phyloP scores from a whole-genome alignment of 1,284 basidiomycete genomes.

The Phellopilus nigrolimitatus region DNA sequence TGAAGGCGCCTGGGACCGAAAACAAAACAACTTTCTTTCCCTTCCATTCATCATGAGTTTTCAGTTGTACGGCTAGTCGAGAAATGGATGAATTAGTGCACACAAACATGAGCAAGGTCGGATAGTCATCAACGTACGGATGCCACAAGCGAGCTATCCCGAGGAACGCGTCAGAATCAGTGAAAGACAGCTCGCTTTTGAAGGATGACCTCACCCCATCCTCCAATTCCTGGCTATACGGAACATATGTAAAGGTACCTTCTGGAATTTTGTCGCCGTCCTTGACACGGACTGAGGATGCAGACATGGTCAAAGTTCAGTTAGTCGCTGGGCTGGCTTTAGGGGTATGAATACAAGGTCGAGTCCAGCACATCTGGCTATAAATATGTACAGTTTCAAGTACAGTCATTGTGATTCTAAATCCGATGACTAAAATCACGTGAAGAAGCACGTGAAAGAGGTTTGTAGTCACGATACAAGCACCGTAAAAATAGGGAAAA shows the following conservation, averaged over 20 bases:
- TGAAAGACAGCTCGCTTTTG: conserved; percentile 15
- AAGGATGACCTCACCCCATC: conserved; percentile 41
- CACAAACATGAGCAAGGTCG: conserved; percentile 5
- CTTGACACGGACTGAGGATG: conserved; percentile 38
- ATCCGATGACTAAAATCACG: not conserved
- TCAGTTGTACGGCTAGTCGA: conserved; percentile 43
- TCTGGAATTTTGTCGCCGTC: conserved; percentile 65
- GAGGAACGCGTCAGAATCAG: conserved; percentile 16
- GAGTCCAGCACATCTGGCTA: not conserved
- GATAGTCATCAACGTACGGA: conserved; percentile 42
- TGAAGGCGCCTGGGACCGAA: conserved; percentile 77
- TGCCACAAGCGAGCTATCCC: conserved; percentile 51
- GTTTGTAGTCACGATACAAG: no score
- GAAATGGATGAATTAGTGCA: conserved; percentile 13
- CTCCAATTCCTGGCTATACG: conserved; percentile 63
- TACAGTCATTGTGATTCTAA: not conserved
- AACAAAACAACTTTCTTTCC: conserved; percentile 82
- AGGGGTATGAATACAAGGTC: not conserved
- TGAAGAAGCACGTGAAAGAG: not conserved
- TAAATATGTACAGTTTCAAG: not conserved
- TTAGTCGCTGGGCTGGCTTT: not conserved
- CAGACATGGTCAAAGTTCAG: conserved; percentile 15
- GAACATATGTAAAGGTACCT: conserved; percentile 59
- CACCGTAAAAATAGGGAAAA: no score
- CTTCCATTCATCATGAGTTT: conserved; percentile 69